Evolutionary conservation across 2,329 filamentous ascomycete genomes (phyloP).

Genomic region (Colletotrichum musicola): DNA sequence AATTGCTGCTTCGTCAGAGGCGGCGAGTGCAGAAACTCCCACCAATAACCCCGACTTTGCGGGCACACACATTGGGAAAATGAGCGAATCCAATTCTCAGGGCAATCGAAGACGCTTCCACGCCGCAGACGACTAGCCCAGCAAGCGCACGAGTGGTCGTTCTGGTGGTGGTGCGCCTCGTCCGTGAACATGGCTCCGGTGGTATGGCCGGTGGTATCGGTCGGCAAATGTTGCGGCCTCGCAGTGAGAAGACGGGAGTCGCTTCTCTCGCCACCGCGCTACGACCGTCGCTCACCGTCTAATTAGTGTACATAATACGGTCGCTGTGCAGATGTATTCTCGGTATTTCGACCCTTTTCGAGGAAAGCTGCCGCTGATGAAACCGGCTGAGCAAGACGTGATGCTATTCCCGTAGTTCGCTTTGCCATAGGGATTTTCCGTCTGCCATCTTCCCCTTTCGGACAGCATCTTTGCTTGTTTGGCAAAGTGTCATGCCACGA

Average conservation of each 20-base stretch:
- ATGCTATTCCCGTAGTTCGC: slow-evolving; percentile 16
- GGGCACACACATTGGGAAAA: neutral
- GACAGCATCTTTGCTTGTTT: slow-evolving; percentile 23
- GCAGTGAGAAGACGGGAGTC: neutral
- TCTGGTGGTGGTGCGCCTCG: slow-evolving; percentile 8
- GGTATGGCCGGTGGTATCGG: slow-evolving; percentile 6
- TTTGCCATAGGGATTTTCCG: neutral
- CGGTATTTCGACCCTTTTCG: neutral
- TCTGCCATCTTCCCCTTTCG: neutral
- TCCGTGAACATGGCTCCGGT: slow-evolving; percentile 1
- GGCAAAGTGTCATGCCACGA: slow-evolving; percentile 13
- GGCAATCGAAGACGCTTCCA: slow-evolving; percentile 10
- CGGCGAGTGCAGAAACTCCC: slow-evolving; percentile 9
- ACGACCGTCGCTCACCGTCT: neutral
- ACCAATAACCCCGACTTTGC: slow-evolving; percentile 24
- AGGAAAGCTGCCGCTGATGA: neutral
- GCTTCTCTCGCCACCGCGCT: neutral
- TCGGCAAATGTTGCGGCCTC: slow-evolving; percentile 19
- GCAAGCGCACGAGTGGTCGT: neutral
- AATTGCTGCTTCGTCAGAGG: slow-evolving; percentile 25
- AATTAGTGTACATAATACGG: too few relatives aligned
- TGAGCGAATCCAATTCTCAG: slow-evolving; percentile 11
- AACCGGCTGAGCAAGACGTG: slow-evolving; percentile 9
- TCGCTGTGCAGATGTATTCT: neutral
- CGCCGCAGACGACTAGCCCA: neutral